Conservation (phyloP, 2,329 filamentous ascomycete species). For the Talaromyces piceae region DNA sequence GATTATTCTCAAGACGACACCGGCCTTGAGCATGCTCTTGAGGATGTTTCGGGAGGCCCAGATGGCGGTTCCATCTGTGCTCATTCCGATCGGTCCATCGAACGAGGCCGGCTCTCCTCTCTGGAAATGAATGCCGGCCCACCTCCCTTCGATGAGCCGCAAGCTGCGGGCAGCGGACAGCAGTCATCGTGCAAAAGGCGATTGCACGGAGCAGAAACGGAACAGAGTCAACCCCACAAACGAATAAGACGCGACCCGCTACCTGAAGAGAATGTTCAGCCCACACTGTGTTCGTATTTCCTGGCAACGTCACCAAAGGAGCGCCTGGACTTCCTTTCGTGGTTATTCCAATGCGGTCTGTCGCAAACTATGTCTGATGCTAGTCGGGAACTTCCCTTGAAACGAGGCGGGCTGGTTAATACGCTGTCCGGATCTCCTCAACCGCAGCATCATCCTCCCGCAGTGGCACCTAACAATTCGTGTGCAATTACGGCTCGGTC, state of each 20-base stretch:
- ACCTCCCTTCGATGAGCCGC: neutral
- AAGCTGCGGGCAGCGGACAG: neutral
- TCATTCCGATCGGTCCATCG: neutral
- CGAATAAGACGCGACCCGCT: neutral
- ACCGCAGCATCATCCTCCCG: neutral
- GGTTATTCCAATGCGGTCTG: neutral
- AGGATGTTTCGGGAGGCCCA: neutral
- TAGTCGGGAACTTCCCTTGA: neutral
- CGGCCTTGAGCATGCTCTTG: neutral
- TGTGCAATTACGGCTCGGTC: neutral
- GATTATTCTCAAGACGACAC: neutral
- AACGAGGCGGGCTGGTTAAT: neutral
- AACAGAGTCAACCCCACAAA: neutral
- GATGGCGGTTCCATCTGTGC: neutral
- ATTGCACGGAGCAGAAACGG: neutral
- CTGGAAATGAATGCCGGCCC: neutral
- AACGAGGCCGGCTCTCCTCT: neutral
- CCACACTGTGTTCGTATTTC: neutral
- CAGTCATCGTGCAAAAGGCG: neutral
- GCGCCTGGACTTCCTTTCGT: neutral
- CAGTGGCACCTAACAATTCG: neutral
- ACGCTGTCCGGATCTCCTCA: neutral
- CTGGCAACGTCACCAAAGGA: neutral
- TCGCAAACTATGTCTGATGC: neutral
- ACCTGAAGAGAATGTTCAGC: neutral